Evolutionary conservation across 1,284 basidiomycete species (phyloP).

Genomic region (Phenoliferia sp.): DNA sequence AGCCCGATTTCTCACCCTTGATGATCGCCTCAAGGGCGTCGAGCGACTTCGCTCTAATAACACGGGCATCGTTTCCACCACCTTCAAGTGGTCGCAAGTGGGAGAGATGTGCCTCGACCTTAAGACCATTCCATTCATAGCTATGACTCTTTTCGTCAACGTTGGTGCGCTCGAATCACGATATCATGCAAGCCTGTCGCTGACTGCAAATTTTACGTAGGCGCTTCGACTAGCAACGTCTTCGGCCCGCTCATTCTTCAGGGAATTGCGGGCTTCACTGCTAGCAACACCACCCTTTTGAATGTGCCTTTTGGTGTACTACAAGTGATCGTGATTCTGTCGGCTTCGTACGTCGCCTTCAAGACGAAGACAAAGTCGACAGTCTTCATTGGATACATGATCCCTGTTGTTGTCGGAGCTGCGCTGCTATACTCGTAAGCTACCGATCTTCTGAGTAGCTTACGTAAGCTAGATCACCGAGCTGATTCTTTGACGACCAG

Average conservation of each 20-base stretch:
- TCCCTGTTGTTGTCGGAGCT: conserved; percentile 37
- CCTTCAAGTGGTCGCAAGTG: conserved; percentile 45
- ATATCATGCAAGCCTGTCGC: not conserved
- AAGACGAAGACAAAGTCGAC: conserved; percentile 39
- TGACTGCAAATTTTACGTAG: not conserved
- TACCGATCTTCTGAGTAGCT: no score
- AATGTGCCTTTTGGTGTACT: conserved; percentile 39
- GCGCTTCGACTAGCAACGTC: not conserved
- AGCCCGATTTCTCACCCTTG: not conserved
- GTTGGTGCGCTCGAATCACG: not conserved
- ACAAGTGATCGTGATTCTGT: conserved; percentile 32
- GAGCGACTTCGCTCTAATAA: conserved; percentile 47
- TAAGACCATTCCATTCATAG: conserved; percentile 43
- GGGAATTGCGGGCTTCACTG: conserved; percentile 32
- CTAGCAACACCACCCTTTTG: not conserved
- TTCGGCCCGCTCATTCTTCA: conserved; percentile 37
- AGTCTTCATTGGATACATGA: conserved; percentile 31
- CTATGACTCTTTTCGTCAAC: conserved; percentile 32
- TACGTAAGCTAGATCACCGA: no score
- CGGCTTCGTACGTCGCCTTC: conserved; percentile 38
- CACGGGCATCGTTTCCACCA: conserved; percentile 40
- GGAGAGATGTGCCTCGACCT: conserved; percentile 42
- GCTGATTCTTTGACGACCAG: no score
- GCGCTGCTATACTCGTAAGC: conserved; percentile 41
- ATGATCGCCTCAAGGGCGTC: not conserved